Conservation (phyloP, 768 basidiomycete genomes). For the Pulveroboletus sp. region DNA sequence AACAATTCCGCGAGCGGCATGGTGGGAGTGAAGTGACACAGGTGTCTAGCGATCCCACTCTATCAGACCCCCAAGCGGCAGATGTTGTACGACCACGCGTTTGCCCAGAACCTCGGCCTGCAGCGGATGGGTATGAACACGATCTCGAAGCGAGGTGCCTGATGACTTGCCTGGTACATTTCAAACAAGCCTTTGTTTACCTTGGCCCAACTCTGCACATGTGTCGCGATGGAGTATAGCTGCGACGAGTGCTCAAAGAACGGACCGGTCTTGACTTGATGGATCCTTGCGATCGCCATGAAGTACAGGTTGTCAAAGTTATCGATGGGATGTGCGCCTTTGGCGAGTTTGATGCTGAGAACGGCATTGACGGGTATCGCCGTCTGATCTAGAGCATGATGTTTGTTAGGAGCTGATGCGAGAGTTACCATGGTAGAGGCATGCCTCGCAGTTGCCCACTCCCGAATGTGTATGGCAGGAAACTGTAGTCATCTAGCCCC, state of each 20-base stretch:
- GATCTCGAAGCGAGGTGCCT: not conserved
- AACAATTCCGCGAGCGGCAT: slow-evolving; percentile 16
- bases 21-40: not conserved
- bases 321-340: slow-evolving; percentile 20
- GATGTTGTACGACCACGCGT: slow-evolving; percentile 93
- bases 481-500: slow-evolving; percentile 91
- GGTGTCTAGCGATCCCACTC: slow-evolving; percentile 50
- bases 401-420: slow-evolving; percentile 2
- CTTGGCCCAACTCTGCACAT: slow-evolving; percentile 89
- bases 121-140: slow-evolving; percentile 6
- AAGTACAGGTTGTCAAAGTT: slow-evolving; percentile 70
- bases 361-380: slow-evolving; percentile 62
- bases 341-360: slow-evolving; percentile 47
- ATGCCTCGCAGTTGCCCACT: slow-evolving; percentile 82
- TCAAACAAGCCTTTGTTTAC: slow-evolving; percentile 88
- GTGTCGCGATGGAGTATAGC: slow-evolving; percentile 77
- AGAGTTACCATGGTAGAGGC: slow-evolving; percentile 8
- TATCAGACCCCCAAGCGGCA: slow-evolving; percentile 79
- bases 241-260: slow-evolving; percentile 93
- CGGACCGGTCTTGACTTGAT: slow-evolving; percentile 77
- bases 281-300: slow-evolving; percentile 72
- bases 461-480: slow-evolving; percentile 88
- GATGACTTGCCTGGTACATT: slow-evolving; percentile 79
- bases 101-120: slow-evolving; percentile 91
- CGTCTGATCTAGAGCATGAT: slow-evolving; percentile 47